Conservation (phyloP, 352 stramenopile genomes). For the Globisporangium okanoganense region DNA sequence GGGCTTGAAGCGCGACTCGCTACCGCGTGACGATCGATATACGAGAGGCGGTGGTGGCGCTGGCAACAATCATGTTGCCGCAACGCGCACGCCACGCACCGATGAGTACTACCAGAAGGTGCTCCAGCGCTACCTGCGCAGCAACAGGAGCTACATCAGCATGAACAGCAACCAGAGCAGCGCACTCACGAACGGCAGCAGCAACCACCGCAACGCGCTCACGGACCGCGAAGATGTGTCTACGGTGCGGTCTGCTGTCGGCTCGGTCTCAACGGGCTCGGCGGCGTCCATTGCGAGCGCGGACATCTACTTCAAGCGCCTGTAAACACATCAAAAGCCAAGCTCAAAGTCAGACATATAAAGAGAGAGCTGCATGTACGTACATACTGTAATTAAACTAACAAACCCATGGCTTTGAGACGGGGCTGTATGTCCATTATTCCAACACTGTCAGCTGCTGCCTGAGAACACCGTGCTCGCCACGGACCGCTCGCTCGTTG, state of each 20-base stretch:
- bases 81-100: slow-evolving; percentile 26
- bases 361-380: background rate
- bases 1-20: slow-evolving; percentile 14
- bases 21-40: slow-evolving; percentile 2
- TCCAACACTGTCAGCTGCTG: background rate
- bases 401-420: background rate
- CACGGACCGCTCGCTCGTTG: slow-evolving; percentile 6
- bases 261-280: slow-evolving; percentile 17
- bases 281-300: slow-evolving; percentile 7
- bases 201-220: slow-evolving; percentile 15
- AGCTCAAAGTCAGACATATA: background rate
- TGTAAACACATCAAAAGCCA: slow-evolving; percentile 8
- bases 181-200: slow-evolving; percentile 45
- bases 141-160: slow-evolving; percentile 47
- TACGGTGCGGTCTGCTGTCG: slow-evolving; percentile 8
- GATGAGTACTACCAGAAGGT: slow-evolving; percentile 73
- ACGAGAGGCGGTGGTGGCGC: slow-evolving; percentile 17
- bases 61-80: background rate
- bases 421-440: background rate
- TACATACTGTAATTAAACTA: slow-evolving; percentile 1
- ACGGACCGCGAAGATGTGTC: slow-evolving; percentile 18
- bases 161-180: slow-evolving; percentile 47
- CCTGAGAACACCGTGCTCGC: background rate
- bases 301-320: slow-evolving; percentile 17
- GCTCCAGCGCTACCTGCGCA: slow-evolving; percentile 55